Percentiles rank a stretch among this genome's conserved stretches.
Conservation (phyloP, 176 grass and related monocot species). For the Hsuehochloa calcarea region DNA sequence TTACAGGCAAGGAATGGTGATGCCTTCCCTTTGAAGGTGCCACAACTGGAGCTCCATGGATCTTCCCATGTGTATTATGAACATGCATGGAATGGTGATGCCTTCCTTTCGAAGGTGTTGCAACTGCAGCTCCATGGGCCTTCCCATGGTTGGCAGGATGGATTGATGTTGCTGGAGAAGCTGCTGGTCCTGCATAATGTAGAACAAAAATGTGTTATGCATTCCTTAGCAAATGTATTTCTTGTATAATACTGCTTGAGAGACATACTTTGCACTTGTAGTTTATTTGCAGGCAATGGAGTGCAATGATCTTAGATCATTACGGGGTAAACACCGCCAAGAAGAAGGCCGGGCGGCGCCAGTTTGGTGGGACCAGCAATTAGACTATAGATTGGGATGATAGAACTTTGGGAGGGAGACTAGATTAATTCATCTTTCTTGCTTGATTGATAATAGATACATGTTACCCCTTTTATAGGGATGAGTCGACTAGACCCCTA, state of each 20-base stretch:
- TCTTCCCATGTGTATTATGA: constrained; percentile 45
- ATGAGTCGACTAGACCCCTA: too few relatives aligned
- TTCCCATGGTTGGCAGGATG: constrained; percentile 37
- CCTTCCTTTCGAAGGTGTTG: constrained; percentile 46
- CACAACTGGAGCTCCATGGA: constrained; percentile 40
- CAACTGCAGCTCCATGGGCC: constrained; percentile 35
- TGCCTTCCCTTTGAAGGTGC: constrained; percentile 46
- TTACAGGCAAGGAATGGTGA: constrained; percentile 42
- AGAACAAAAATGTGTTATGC: constrained; percentile 8
- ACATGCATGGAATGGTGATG: constrained; percentile 33
- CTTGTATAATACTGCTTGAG: constrained; percentile 1
- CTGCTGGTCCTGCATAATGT: constrained; percentile 28
- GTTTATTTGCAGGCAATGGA: constrained; percentile 18
- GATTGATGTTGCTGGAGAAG: constrained; percentile 38
- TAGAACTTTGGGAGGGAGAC: too few relatives aligned
- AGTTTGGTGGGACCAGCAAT: too few relatives aligned
- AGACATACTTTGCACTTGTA: neutral
- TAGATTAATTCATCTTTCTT: too few relatives aligned
- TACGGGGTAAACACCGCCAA: too few relatives aligned
- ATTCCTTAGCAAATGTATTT: neutral
- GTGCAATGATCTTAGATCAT: too few relatives aligned
- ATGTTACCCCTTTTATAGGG: too few relatives aligned
- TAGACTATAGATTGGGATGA: too few relatives aligned
- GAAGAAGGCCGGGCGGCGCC: too few relatives aligned
- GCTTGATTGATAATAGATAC: too few relatives aligned